Percentiles rank a stretch among this genome's conserved stretches.
Conservation (phyloP, 2,329 filamentous ascomycete genomes). For the Aspergillus hortae region DNA sequence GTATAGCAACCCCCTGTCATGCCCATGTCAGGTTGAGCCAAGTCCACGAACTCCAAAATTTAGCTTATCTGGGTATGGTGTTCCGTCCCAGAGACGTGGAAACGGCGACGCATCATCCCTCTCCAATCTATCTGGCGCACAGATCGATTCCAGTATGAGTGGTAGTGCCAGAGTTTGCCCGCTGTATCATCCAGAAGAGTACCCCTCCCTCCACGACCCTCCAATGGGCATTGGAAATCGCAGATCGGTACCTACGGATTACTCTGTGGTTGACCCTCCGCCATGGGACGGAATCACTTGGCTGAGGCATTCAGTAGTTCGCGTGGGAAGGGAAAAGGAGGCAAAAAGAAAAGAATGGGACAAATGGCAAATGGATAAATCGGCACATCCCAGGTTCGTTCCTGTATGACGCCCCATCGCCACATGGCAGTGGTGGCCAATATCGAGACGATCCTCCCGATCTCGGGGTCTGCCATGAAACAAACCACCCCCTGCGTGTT, state of each 20-base stretch:
- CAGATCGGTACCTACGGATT: too few relatives aligned
- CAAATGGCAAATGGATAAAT: background rate
- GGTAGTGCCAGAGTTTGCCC: background rate
- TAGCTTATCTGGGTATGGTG: background rate
- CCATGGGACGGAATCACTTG: background rate
- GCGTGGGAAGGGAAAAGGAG: background rate
- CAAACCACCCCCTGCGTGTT: background rate
- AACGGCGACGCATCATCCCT: too few relatives aligned
- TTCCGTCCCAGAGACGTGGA: too few relatives aligned
- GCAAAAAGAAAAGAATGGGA: background rate
- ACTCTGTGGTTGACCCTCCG: too few relatives aligned
- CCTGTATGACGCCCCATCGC: background rate
- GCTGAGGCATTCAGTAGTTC: background rate
- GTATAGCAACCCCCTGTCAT: background rate
- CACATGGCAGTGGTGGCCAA: background rate
- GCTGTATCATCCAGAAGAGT: too few relatives aligned
- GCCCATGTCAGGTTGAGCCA: background rate
- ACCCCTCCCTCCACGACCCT: too few relatives aligned
- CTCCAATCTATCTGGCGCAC: too few relatives aligned
- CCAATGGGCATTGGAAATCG: too few relatives aligned
- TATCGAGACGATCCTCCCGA: background rate
- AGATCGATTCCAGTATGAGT: background rate
- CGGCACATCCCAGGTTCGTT: background rate
- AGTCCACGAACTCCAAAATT: background rate
- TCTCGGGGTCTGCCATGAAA: background rate